Percentiles rank a stretch among this genome's conserved stretches.
Conservation (phyloP, 371 early-diverging fungal species). For the Actinomortierella ambigua region DNA sequence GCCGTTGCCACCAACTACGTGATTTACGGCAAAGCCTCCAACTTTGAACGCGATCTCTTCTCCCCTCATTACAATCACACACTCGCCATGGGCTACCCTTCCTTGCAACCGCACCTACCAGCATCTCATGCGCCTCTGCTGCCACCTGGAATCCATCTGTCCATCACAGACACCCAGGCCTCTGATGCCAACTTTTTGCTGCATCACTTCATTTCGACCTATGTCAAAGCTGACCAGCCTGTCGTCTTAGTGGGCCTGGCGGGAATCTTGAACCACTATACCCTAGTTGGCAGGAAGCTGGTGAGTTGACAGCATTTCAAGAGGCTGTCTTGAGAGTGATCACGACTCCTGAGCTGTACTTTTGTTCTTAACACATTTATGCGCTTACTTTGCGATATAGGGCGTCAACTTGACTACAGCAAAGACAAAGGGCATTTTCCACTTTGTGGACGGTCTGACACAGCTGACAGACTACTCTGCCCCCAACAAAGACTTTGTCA, state of each 20-base stretch:
- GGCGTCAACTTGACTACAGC: constrained; percentile 64
- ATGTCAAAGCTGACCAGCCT: constrained; percentile 59
- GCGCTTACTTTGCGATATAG: constrained; percentile 34
- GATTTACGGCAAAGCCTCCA: no score
- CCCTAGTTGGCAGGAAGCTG: constrained; percentile 69
- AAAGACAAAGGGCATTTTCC: constrained; percentile 57
- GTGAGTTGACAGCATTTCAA: constrained; percentile 43
- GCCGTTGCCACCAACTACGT: no score
- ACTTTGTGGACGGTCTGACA: constrained; percentile 69
- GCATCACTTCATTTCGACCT: constrained; percentile 73
- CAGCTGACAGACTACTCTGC: constrained; percentile 52
- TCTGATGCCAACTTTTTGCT: constrained; percentile 72
- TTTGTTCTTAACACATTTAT: neutral
- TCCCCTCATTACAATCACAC: no score
- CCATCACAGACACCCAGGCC: constrained; percentile 68
- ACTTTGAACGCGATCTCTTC: no score
- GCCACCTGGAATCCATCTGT: constrained; percentile 55
- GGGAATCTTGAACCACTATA: constrained; percentile 71
- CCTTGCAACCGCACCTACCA: constrained; percentile 41
- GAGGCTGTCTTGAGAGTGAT: neutral
- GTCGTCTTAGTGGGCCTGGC: constrained; percentile 70
- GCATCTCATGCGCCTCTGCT: constrained; percentile 48
- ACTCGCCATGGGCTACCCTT: constrained; percentile 37
- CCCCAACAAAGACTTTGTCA: constrained; percentile 47
- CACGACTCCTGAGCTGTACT: neutral